A percentile compares a stretch with the other conserved stretches of the same genome.
Conservation (phyloP, 148 eudicot genomes). For the Rhododendron kiyosumense region DNA sequence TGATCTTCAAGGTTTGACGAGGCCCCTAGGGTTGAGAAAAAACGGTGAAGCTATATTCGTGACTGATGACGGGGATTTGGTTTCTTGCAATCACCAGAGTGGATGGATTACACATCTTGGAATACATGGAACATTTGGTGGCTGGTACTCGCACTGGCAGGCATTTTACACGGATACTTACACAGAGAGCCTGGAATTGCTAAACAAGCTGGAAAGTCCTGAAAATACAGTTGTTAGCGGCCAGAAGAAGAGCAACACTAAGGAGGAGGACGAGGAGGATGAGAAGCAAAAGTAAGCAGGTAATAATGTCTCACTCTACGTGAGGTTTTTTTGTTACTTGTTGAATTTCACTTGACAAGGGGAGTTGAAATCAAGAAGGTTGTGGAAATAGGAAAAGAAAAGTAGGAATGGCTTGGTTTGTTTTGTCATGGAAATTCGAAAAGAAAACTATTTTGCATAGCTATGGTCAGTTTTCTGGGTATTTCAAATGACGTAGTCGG, state of each 20-base stretch:
- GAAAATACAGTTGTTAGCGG: not conserved
- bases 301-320: not conserved
- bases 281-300: not conserved
- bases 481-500: too few relatives aligned
- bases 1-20: not conserved
- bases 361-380: too few relatives aligned
- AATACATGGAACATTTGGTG: not conserved
- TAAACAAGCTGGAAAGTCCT: not conserved
- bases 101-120: not conserved
- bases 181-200: not conserved
- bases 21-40: not conserved
- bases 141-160: not conserved
- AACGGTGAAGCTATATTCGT: not conserved
- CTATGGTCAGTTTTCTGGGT: too few relatives aligned
- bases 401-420: too few relatives aligned
- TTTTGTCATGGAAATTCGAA: too few relatives aligned
- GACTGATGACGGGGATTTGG: not conserved
- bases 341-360: too few relatives aligned
- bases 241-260: not conserved
- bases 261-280: not conserved
- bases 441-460: too few relatives aligned
- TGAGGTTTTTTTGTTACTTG: not conserved
- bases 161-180: not conserved
- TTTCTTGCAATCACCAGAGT: not conserved
- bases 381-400: too few relatives aligned